These are phyloP conservation scores for Botrytis galanthina DNA, from an alignment of 2,329 filamentous ascomycete species.

Conservation along the genomic window DNA sequence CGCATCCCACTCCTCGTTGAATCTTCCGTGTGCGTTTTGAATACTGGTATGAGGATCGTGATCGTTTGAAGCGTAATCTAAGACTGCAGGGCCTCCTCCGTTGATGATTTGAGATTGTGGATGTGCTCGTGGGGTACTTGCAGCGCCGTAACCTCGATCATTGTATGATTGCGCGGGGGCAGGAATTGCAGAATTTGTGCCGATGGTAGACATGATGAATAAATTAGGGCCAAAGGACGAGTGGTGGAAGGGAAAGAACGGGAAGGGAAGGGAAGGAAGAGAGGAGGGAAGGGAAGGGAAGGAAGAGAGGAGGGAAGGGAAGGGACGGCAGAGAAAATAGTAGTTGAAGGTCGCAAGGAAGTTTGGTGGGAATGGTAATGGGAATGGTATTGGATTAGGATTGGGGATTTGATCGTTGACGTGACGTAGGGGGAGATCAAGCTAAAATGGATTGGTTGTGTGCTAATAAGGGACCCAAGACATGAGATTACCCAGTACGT, in stretches of 20 bases:
- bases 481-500: not conserved
- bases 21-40: conserved; percentile 46
- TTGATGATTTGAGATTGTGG: conserved; percentile 24
- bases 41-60: conserved; percentile 30
- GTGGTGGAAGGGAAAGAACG: not conserved
- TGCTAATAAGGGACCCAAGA: not conserved
- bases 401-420: not conserved
- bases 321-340: not conserved
- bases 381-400: not conserved
- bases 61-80: conserved; percentile 26
- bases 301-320: not conserved
- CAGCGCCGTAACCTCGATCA: conserved; percentile 35
- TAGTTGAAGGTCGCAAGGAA: not conserved
- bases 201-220: conserved; percentile 30
- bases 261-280: not conserved
- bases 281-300: not conserved
- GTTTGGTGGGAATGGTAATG: not conserved
- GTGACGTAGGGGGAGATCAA: conserved; percentile 8
- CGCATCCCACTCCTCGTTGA: conserved; percentile 71
- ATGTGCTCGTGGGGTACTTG: conserved; percentile 26
- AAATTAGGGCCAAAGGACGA: not conserved
- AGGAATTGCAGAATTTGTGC: conserved; percentile 29
- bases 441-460: conserved; percentile 1
- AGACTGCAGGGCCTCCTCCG: conserved; percentile 32
- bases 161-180: conserved; percentile 33